A percentile compares a stretch with the other conserved stretches of the same genome.
Conservation (phyloP, 1,284 basidiomycete genomes). For the Gastroboletus turbinatus region DNA sequence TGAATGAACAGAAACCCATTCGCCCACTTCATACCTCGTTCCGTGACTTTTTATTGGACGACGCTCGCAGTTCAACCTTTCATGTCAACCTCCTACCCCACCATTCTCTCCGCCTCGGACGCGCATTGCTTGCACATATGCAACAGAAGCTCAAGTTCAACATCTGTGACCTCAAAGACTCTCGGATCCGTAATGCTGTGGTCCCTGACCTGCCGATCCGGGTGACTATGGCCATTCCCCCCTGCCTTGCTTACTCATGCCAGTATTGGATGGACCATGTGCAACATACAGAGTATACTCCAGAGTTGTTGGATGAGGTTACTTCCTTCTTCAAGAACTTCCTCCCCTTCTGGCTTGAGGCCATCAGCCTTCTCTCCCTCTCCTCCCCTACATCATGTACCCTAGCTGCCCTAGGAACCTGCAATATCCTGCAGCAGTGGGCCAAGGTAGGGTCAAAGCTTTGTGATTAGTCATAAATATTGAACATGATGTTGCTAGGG, state of each 20-base stretch:
- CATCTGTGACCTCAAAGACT: constrained; percentile 24
- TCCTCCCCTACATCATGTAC: constrained; percentile 1
- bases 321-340: constrained; percentile 19
- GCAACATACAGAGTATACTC: constrained; percentile 7
- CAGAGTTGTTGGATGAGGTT: constrained; percentile 14
- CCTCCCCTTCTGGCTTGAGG: constrained; percentile 23
- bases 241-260: constrained; percentile 15
- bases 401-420: constrained; percentile 11
- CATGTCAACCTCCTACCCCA: constrained; percentile 13
- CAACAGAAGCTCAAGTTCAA: constrained; percentile 18
- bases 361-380: constrained; percentile 23
- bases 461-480: neutral
- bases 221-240: constrained; percentile 9
- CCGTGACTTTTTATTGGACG: constrained; percentile 16
- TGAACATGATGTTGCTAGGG: constrained; percentile 11
- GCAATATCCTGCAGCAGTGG: constrained; percentile 12
- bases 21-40: constrained; percentile 23
- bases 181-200: constrained; percentile 8
- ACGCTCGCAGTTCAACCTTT: constrained; percentile 18
- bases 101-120: constrained; percentile 16
- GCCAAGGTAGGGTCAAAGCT: constrained; percentile 14
- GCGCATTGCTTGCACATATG: constrained; percentile 15
- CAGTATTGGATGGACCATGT: constrained; percentile 25
- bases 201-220: constrained; percentile 1
- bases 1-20: constrained; percentile 19